Evolutionary conservation across 345 rosid genomes (phyloP).

Genomic region (Eutrema japonicum): DNA sequence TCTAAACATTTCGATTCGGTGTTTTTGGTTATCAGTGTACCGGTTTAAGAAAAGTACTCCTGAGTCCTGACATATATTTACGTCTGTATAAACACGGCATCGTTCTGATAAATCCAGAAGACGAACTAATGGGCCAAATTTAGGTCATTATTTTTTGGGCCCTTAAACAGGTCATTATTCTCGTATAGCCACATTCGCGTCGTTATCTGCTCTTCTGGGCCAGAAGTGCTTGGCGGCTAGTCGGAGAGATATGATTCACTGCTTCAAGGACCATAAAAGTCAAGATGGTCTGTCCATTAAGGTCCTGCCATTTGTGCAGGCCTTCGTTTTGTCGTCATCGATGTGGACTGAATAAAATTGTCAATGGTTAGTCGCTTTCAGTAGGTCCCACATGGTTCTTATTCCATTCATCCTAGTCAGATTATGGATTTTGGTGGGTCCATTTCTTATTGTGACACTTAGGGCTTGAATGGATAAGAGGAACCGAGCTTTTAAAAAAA

Average conservation of each 20-base stretch:
- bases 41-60: no score
- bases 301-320: constrained; percentile 10
- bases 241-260: constrained; percentile 13
- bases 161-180: neutral
- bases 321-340: constrained; percentile 28
- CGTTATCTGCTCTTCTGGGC: constrained; percentile 22
- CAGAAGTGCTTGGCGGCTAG: constrained; percentile 27
- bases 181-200: constrained; percentile 12
- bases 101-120: no score
- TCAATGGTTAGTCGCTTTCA: constrained; percentile 39
- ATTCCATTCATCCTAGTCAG: no score
- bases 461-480: no score
- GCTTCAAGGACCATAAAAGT: constrained; percentile 30
- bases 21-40: no score
- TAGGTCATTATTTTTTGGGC: neutral
- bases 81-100: no score
- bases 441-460: neutral
- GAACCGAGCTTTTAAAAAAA: no score
- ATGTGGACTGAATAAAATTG: constrained; percentile 20
- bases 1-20: no score
- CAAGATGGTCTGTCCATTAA: constrained; percentile 32
- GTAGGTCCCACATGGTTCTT: constrained; percentile 5
- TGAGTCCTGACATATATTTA: no score
- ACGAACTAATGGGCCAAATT: constrained; percentile 15
- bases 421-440: no score